phyloP scores from a whole-genome alignment of 2,329 filamentous ascomycete species.

The Dactylellina sp. region DNA sequence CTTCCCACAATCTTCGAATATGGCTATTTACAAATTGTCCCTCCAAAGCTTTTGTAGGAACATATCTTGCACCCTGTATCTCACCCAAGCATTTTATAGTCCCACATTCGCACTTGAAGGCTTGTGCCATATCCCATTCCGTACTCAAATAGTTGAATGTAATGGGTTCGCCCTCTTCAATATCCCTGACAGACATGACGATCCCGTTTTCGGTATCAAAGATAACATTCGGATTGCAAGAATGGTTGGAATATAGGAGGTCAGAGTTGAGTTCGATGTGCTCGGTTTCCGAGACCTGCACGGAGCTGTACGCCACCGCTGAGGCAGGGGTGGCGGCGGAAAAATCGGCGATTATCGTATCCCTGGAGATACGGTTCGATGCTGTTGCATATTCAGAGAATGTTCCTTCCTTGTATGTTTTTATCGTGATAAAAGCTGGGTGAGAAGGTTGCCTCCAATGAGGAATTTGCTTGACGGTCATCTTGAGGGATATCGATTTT shows the following conservation, averaged over 20 bases:
- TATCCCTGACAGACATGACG: constrained; percentile 71
- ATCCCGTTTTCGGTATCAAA: constrained; percentile 72
- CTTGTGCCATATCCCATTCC: constrained; percentile 79
- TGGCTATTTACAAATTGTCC: constrained; percentile 74
- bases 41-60: constrained; percentile 69
- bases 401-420: constrained; percentile 51
- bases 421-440: constrained; percentile 46
- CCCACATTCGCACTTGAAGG: constrained; percentile 75
- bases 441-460: constrained; percentile 47
- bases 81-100: constrained; percentile 70
- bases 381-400: constrained; percentile 53
- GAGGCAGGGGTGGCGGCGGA: constrained; percentile 73
- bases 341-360: constrained; percentile 75
- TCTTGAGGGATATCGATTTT: too few species aligned
- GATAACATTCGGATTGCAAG: constrained; percentile 74
- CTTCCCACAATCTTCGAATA: constrained; percentile 70
- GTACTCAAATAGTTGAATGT: constrained; percentile 82
- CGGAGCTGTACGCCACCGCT: constrained; percentile 72
- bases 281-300: constrained; percentile 70
- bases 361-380: constrained; percentile 68
- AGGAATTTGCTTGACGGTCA: constrained; percentile 51
- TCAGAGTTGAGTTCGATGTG: constrained; percentile 76
- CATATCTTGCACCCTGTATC: constrained; percentile 74
- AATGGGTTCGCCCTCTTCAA: constrained; percentile 70
- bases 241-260: constrained; percentile 76